Conservation (phyloP, 768 basidiomycete genomes). For the Dioszegia aurantiaca region DNA sequence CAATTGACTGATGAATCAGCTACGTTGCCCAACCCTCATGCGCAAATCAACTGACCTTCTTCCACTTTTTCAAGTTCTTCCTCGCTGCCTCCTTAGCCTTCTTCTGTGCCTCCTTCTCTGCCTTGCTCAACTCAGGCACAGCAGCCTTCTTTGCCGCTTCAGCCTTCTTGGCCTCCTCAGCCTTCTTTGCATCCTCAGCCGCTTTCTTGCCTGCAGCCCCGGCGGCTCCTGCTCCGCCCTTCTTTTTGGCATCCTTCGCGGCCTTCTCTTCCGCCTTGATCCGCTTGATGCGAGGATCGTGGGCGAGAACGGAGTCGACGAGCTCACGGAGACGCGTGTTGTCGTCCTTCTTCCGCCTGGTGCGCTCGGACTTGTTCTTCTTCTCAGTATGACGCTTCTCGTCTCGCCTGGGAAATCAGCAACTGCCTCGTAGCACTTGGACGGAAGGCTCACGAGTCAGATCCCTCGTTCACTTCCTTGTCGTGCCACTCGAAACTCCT, state of each 20-base stretch:
- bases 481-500: slow-evolving; percentile 95
- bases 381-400: slow-evolving; percentile 99
- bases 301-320: slow-evolving; percentile 74
- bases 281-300: slow-evolving; percentile 93
- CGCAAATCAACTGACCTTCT: slow-evolving; percentile 57
- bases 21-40: too few relatives aligned
- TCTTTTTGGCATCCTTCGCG: slow-evolving; percentile 86
- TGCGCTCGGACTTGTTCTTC: slow-evolving; percentile 98
- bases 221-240: slow-evolving; percentile 51
- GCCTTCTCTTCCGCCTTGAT: slow-evolving; percentile 97
- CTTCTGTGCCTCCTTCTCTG: slow-evolving; percentile 56
- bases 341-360: slow-evolving; percentile 95
- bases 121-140: slow-evolving; percentile 46
- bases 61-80: slow-evolving; percentile 58
- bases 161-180: slow-evolving; percentile 61
- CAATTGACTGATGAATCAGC: slow-evolving; percentile 39
- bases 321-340: slow-evolving; percentile 79
- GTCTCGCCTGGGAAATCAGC: slow-evolving; percentile 66
- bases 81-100: slow-evolving; percentile 67
- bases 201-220: slow-evolving; percentile 54
- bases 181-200: slow-evolving; percentile 58
- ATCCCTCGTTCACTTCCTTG: slow-evolving; percentile 97
- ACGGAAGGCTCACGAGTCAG: slow-evolving; percentile 69
- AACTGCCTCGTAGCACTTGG: slow-evolving; percentile 43
- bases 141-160: slow-evolving; percentile 63